Base-by-base conservation (phyloP, 441 rosid genomes). In the Gossypium laxum region DNA sequence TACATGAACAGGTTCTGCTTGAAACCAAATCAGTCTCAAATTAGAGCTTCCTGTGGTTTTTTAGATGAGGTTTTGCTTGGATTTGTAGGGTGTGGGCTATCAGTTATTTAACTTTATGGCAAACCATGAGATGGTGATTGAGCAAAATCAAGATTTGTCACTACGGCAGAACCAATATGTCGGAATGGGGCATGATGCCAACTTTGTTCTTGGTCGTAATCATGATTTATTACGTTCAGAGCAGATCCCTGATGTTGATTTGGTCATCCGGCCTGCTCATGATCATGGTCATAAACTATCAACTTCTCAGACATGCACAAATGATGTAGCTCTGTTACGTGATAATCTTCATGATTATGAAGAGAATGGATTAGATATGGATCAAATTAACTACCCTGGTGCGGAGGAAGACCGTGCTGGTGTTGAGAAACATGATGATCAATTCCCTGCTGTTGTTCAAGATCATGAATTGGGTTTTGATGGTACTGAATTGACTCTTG, bases 61-160 rank as follows among this genome's bases (percentile, higher is more conserved):
- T 45, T 66, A 6, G 38, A 47, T 22, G 54, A 22, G 34, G 21
- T 4, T 65, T 47, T 65, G 14, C 56, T 45, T 45, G 34, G 69
- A 45, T n/a, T 22, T 45, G 12, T 65, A 22, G 69, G 34, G 55
- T 5, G 30, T 30, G n/a, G 51, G 21, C 21, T 47, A 6, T 47
- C 57, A 47, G 41, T 24, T 66, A 55, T 24, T 21, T 66, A 8
- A 47, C 7, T 17, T 30, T 67, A 67, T 85, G 88, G 85, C 77
- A 32, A 80, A 84, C 70, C 78, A 77, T 17, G 81, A 84, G 73
- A 61, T 85, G 57, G 63, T 84, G 72, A 66, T 83, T 28, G 65
- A 74, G 63, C 79, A 72, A 69, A 85, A 68, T 69, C 78, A 74
- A 21, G 74, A 73, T 68, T 50, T 68, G 32, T 58, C 76, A 34